Evolutionary conservation across 2,329 filamentous ascomycete genomes (phyloP).

Genomic region (Arthrinium phaeospermum): DNA sequence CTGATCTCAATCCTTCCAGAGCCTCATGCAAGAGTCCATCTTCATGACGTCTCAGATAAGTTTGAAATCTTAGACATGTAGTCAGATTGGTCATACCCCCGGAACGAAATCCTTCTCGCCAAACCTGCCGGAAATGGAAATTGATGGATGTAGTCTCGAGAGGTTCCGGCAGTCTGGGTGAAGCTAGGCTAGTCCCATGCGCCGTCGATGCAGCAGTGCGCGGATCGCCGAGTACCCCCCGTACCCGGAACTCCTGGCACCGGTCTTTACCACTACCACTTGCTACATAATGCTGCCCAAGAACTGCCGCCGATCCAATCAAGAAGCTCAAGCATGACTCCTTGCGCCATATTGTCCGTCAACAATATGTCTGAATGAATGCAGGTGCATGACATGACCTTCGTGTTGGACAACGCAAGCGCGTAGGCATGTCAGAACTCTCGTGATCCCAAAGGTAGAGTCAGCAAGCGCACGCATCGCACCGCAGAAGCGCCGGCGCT

Average conservation of each 20-base stretch:
- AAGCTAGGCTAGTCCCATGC: not conserved
- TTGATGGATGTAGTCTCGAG: not conserved
- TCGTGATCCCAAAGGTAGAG: not conserved
- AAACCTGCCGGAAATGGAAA: not conserved
- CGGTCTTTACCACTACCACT: not conserved
- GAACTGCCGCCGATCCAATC: not conserved
- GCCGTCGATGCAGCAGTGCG: not conserved
- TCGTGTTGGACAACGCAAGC: too few species aligned
- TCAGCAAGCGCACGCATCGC: not conserved
- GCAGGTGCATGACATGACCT: not conserved
- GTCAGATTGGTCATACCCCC: not conserved
- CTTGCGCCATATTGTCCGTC: not conserved
- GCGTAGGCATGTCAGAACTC: not conserved
- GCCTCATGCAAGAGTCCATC: not conserved
- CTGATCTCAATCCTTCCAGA: not conserved
- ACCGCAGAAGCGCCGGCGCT: not conserved
- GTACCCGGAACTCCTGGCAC: not conserved
- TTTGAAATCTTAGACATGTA: not conserved
- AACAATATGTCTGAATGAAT: not conserved
- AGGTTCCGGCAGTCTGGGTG: not conserved
- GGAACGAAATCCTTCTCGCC: not conserved
- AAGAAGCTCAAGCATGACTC: not conserved
- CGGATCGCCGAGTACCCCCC: not conserved
- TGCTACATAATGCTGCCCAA: not conserved
- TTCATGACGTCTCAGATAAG: not conserved